These are phyloP conservation scores for Colletotrichum melonis DNA, from an alignment of 2,329 filamentous ascomycete genomes.

Conservation along the genomic window DNA sequence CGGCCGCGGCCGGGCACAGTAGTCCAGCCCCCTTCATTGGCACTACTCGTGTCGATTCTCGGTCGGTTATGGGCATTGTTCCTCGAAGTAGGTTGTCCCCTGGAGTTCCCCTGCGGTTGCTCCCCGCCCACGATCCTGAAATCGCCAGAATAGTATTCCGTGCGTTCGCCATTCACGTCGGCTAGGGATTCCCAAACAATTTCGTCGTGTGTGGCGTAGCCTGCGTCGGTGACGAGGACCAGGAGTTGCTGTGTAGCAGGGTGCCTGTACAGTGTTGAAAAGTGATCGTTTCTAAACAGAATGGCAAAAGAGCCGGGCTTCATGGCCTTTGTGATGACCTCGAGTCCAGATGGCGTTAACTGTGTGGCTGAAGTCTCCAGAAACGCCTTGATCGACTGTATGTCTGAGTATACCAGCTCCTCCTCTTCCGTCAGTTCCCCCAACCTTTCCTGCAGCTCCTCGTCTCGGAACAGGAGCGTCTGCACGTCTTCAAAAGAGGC, in stretches of 20 bases:
- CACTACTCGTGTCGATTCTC: neutral
- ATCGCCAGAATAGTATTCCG: conserved; percentile 90
- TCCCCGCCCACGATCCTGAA: conserved; percentile 83
- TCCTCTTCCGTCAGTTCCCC: conserved; percentile 77
- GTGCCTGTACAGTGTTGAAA: conserved; percentile 92
- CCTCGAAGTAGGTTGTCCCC: neutral
- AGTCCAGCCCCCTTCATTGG: conserved; percentile 60
- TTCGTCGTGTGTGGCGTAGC: conserved; percentile 88
- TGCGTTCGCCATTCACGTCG: conserved; percentile 85
- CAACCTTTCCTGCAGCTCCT: conserved; percentile 87
- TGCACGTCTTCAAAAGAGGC: conserved; percentile 93
- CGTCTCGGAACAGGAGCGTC: conserved; percentile 87
- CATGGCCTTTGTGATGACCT: conserved; percentile 77
- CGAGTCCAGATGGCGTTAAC: conserved; percentile 83
- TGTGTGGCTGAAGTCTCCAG: conserved; percentile 86
- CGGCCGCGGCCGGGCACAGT: conserved; percentile 55
- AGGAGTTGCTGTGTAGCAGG: conserved; percentile 80
- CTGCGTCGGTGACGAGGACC: conserved; percentile 91
- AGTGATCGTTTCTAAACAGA: conserved; percentile 96
- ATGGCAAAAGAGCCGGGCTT: conserved; percentile 86
- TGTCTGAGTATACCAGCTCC: conserved; percentile 84
- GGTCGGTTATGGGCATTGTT: conserved; percentile 14
- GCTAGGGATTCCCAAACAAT: conserved; percentile 96
- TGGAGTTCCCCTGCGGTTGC: conserved; percentile 39
- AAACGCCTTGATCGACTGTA: conserved; percentile 86